Evolutionary conservation across 805 yeast species (phyloP), one percentile per base, ranked within the genome.

Genomic region (Geotrichum ghanense): DNA sequence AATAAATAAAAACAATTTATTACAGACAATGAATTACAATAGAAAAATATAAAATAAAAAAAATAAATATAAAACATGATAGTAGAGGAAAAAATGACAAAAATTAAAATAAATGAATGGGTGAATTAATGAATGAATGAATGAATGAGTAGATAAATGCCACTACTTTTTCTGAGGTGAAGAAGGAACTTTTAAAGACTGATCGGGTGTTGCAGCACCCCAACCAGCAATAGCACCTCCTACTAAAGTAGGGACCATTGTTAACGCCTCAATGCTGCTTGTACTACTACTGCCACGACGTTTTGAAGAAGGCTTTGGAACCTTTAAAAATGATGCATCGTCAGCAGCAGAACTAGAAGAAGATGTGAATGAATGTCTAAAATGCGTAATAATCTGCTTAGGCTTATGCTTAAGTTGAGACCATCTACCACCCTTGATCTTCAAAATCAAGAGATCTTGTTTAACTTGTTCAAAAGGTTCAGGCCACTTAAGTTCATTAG

Each of bases 171-270:
- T n/a, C n/a, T n/a, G n/a, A n/a, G 37, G 37, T 31, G 14, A 31
- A 25, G 31, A 25, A 25, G 31, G 14, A 9, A 9, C 31, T 25
- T 25, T n/a, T n/a, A n/a, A n/a, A n/a, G n/a, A n/a, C n/a, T 6
- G 67, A 62, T n/a, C n/a, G n/a, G n/a, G n/a, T n/a, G n/a, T n/a
- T n/a, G n/a, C n/a, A n/a, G n/a, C 37, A 10, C 37, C 37, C 74
- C 75, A 71, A 3, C 79, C 79, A 14, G 77, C 79, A 41, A 75
- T 70, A 3, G 79, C 79, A 31, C 79, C 79, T 23, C 78, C 76
- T 9, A 75, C 77, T 46, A 73, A 66, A 16, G 75, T 69, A 1
- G 79, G 79, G 3, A 75, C 76, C 73, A 75, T 70, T 1, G 74
- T 66, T 46, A 71, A 55, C 1, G 74, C 74, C 20, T 70, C 66